Base-by-base conservation (phyloP, 768 basidiomycete genomes). In the Tricholoma terreum region DNA sequence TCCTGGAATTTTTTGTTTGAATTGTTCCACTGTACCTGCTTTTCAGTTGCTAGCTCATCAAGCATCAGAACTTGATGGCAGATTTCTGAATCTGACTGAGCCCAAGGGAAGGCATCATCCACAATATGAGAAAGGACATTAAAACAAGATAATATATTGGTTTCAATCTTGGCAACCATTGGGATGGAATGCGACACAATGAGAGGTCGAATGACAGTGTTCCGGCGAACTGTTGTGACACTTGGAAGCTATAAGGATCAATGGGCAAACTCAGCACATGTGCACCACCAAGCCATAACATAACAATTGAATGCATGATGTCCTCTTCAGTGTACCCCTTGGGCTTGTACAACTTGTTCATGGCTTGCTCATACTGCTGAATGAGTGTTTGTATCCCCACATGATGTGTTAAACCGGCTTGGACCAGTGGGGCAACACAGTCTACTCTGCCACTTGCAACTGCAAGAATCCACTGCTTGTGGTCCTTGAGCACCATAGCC, bases 321-420 rank as follows among this genome's bases (percentile, higher is more conserved):
- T 65, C 63, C 35, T 60, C 54, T 8, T 45, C 42, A 4, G 56
- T 61, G 21, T 58, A 65, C 6, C 58, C 58, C 19, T 63, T 63
- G 0, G 61, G 59, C 42, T 58, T 61, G 34, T 65, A 65, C 2
- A 36, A 14, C 2, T 56, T 58, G 56, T 36, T 61, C 49, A 27
- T 54, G 17, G 63, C 61, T 3, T 35, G 52, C 21, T 60, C 17
- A 27, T 49, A 58, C 11, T 49, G 43, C 15, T 54, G 40, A 14
- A 61, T 15, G 12, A 63, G 43, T 0, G 35, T 58, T 0, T 35
- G 21, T 2, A 62, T 52, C 3, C 61, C 54, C 22, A 49, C 42
- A 7, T 36, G 46, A 19, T 63, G 55, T 8, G 46, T 50, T 17
- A 59, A n/a, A 1, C 54, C 56, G 27, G 57, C 57, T 0, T 24